Evolutionary conservation across 371 early-diverging fungal genomes (phyloP), one percentile per base, ranked within the genome.

Genomic region (Spraguea lophii): DNA sequence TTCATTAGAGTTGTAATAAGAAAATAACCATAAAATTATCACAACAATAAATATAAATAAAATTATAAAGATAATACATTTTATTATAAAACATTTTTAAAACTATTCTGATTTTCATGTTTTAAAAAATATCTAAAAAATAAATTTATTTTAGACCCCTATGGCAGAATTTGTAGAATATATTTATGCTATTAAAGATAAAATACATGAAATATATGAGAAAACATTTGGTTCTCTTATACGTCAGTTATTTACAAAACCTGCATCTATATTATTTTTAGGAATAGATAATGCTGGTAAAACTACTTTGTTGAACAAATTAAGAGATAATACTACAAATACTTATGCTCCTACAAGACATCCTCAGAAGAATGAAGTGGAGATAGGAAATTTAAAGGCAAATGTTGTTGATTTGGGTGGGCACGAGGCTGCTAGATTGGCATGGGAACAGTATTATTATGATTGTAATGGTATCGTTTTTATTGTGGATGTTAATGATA

Each of bases 231-330:
- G 51, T 20, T 42, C 45, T 34, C 58, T 60, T 27, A 41, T 70
- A 15, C 30, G 46, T 16, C 25, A 32, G 16, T 46, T 70, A 1
- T 71, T 68, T 46, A 50, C 34, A 12, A 90, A 90, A 76, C 86
- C 86, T 66, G 90, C 94, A 49, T 88, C 87, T 73, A 85, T 97
- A 64, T 77, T 97, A 39, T 97, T 97, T 76, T 77, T 97, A 49
- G 98, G 98, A 40, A 79, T 97, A 49, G 98, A 97, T 70, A 97
- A 97, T 76, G 91, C 94, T 51, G 95, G 98, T 52, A 97, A 97
- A 73, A 94, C 98, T 4, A 94, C 98, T 36, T 77, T 97, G 27
- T 77, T 94, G 27, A 89, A 91, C 75, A 88, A 92, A 84, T 75
- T 97, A 61, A 97, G 93, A 76, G 88, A 88, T 64, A 89, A 90